Evolutionary conservation across 805 yeast genomes (phyloP).

Genomic region (Metahyphopichia silvanorum): DNA sequence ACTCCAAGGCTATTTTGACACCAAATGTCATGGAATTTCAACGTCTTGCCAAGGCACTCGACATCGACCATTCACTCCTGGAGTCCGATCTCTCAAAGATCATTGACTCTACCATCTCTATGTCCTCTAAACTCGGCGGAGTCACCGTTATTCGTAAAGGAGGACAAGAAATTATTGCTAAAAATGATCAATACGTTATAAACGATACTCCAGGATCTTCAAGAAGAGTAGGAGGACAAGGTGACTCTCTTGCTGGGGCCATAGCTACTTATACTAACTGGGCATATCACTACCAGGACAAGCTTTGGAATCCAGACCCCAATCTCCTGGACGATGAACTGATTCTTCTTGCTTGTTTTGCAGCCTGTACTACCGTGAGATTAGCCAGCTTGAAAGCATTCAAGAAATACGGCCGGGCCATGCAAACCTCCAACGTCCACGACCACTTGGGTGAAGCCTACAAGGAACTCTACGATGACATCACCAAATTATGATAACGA

Average conservation of each 20-base stretch:
- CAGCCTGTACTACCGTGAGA: conserved; percentile 68
- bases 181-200: conserved; percentile 39
- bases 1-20: conserved; percentile 66
- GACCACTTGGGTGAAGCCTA: conserved; percentile 64
- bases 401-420: conserved; percentile 61
- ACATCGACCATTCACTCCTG: conserved; percentile 24
- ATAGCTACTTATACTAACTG: conserved; percentile 81
- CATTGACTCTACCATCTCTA: conserved; percentile 28
- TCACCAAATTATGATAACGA: conserved; percentile 12
- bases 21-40: conserved; percentile 88
- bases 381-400: conserved; percentile 65
- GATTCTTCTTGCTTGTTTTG: conserved; percentile 59
- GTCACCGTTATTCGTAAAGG: conserved; percentile 78
- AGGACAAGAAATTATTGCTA: conserved; percentile 56
- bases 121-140: conserved; percentile 53
- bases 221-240: conserved; percentile 94
- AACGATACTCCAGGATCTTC: conserved; percentile 58
- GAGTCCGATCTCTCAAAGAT: conserved; percentile 14
- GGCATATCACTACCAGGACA: conserved; percentile 61
- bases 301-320: conserved; percentile 51
- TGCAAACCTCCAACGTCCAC: conserved; percentile 84
- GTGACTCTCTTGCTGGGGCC: conserved; percentile 86
- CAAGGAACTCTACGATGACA: conserved; percentile 36
- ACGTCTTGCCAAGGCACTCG: conserved; percentile 55
- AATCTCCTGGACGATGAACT: conserved; percentile 27